Evolutionary conservation across 2,329 filamentous ascomycete genomes (phyloP).

Genomic region (Trichoderma hamatum): DNA sequence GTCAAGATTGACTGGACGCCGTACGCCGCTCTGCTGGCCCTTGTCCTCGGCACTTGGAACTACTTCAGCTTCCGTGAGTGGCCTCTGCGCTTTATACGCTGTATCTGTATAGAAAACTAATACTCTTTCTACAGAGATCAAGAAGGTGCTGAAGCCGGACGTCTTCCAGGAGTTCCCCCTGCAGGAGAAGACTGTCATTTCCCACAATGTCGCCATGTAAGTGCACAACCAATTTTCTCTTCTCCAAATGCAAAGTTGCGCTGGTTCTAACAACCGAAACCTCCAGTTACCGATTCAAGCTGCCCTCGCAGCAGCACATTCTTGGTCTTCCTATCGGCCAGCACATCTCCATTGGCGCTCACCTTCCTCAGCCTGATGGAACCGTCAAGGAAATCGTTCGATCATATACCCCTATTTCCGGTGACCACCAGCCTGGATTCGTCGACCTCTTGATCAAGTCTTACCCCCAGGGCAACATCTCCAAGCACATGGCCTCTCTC

Average conservation of each 20-base stretch:
- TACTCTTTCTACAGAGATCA: conserved; percentile 58
- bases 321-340: conserved; percentile 97
- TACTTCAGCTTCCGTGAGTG: conserved; percentile 70
- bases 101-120: conserved; percentile 27
- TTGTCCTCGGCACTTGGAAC: conserved; percentile 70
- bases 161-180: conserved; percentile 91
- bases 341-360: conserved; percentile 94
- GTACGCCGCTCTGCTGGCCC: conserved; percentile 68
- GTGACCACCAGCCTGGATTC: conserved; percentile 85
- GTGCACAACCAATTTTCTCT: not conserved
- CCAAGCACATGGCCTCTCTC: conserved; percentile 83
- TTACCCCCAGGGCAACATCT: conserved; percentile 97
- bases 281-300: conserved; percentile 83
- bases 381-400: conserved; percentile 81
- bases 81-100: not conserved
- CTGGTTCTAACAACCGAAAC: not conserved
- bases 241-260: not conserved
- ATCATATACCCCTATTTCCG: conserved; percentile 90
- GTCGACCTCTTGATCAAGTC: conserved; percentile 98
- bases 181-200: conserved; percentile 91
- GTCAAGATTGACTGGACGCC: conserved; percentile 77
- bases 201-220: conserved; percentile 96
- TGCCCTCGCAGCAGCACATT: conserved; percentile 76
- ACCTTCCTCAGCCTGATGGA: conserved; percentile 68
- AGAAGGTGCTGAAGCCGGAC: conserved; percentile 83